Conservation (phyloP, 2,329 filamentous ascomycete species). For the Neofusicoccum ribis region DNA sequence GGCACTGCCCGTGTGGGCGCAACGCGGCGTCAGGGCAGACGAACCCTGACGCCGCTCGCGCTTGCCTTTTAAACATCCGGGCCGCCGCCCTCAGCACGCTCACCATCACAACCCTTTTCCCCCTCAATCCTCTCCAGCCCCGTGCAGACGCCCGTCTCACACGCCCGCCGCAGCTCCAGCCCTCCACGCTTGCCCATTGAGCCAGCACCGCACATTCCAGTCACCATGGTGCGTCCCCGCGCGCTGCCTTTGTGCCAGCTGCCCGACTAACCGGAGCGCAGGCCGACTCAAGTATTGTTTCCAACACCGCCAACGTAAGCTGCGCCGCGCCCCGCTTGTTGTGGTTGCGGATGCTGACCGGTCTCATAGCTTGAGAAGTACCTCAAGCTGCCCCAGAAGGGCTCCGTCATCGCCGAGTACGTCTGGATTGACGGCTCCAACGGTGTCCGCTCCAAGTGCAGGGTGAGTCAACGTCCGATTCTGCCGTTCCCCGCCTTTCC, state of each 20-base stretch:
- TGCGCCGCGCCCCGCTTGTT: background rate
- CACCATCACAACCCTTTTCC: conserved; percentile 9
- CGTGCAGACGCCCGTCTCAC: conserved; percentile 15
- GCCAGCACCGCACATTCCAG: conserved; percentile 19
- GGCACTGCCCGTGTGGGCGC: conserved; percentile 10
- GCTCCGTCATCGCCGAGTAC: conserved; percentile 89
- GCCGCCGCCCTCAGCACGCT: conserved; percentile 2
- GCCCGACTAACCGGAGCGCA: conserved; percentile 23
- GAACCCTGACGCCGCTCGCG: conserved; percentile 13
- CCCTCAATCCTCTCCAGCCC: background rate
- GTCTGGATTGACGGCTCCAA: conserved; percentile 90
- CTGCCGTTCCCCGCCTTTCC: conserved; percentile 19
- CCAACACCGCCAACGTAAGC: conserved; percentile 51
- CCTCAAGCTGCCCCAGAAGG: conserved; percentile 86
- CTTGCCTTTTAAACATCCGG: conserved; percentile 24
- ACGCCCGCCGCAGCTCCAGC: conserved; percentile 3
- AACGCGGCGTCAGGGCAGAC: conserved; percentile 1
- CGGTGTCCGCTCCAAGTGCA: conserved; percentile 89
- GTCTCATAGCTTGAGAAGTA: conserved; percentile 78
- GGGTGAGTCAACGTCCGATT: conserved; percentile 63
- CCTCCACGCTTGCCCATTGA: background rate
- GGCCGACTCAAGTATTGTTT: conserved; percentile 45
- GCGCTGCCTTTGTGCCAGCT: background rate
- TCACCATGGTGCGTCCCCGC: conserved; percentile 20
- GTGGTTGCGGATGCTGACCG: conserved; percentile 16